A percentile compares a stretch with the other conserved stretches of the same genome.
Evolutionary conservation across 2,329 filamentous ascomycete species (phyloP).

Genomic region (Ophiostoma perfectum): DNA sequence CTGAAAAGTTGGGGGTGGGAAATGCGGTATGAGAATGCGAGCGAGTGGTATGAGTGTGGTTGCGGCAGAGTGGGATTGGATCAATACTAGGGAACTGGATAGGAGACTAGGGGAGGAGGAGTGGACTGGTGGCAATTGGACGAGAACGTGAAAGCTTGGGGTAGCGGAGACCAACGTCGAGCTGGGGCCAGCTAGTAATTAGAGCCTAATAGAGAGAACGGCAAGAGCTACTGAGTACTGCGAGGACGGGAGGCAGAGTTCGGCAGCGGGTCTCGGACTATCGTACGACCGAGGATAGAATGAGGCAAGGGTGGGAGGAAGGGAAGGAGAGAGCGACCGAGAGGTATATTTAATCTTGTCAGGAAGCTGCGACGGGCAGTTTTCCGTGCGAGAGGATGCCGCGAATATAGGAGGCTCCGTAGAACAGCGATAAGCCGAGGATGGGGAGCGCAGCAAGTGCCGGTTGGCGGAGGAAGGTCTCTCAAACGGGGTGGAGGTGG

Average conservation of each 20-base stretch:
- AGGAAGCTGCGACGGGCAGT: neutral
- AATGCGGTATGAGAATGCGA: slow-evolving; percentile 17
- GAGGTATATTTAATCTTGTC: neutral
- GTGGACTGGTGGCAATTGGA: slow-evolving; percentile 1
- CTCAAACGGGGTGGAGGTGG: neutral
- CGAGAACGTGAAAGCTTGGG: slow-evolving; percentile 17
- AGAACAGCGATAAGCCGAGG: slow-evolving; percentile 5
- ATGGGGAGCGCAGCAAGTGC: neutral
- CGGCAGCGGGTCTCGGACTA: slow-evolving; percentile 22
- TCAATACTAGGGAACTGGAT: slow-evolving; percentile 18
- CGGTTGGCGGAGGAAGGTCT: neutral
- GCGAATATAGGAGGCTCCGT: neutral
- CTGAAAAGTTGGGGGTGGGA: slow-evolving; percentile 33
- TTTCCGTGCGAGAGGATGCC: neutral
- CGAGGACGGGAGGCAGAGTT: too few species aligned
- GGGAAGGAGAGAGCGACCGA: slow-evolving; percentile 2
- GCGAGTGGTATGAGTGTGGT: neutral
- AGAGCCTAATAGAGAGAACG: neutral
- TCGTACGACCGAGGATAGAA: slow-evolving; percentile 22
- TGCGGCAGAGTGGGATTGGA: slow-evolving; percentile 23
- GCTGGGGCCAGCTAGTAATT: neutral
- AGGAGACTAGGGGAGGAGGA: neutral
- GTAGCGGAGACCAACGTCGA: slow-evolving; percentile 19
- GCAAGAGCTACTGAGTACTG: neutral
- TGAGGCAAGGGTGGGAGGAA: neutral